Evolutionary conservation across 2,329 filamentous ascomycete species (phyloP).

Genomic region (Leptoxyphium fumago): DNA sequence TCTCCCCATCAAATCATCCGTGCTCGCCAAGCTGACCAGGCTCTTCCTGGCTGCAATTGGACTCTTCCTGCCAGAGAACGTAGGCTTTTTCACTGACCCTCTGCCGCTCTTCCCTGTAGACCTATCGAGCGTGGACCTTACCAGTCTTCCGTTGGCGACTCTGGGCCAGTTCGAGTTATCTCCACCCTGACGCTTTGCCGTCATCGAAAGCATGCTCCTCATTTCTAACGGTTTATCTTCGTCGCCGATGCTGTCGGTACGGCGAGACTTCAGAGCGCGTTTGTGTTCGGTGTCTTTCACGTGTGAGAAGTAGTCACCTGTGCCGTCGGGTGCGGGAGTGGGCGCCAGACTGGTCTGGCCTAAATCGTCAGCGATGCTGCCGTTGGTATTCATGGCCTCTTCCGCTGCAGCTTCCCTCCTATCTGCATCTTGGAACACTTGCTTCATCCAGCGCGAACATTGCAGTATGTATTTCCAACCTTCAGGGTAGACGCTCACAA

Average conservation of each 20-base stretch:
- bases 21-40: slow-evolving; percentile 31
- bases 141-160: slow-evolving; percentile 2
- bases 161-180: not conserved
- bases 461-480: slow-evolving; percentile 78
- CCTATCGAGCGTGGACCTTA: slow-evolving; percentile 3
- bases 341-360: slow-evolving; percentile 5
- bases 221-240: slow-evolving; percentile 77
- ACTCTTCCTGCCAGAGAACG: slow-evolving; percentile 12
- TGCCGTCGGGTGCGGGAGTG: slow-evolving; percentile 2
- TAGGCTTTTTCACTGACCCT: slow-evolving; percentile 4
- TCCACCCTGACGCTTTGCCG: slow-evolving; percentile 5
- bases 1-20: slow-evolving; percentile 32
- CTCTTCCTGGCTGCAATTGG: slow-evolving; percentile 23
- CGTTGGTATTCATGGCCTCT: slow-evolving; percentile 6
- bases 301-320: slow-evolving; percentile 12
- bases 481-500: slow-evolving; percentile 74
- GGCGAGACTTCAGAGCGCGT: not conserved
- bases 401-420: slow-evolving; percentile 12
- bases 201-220: slow-evolving; percentile 26
- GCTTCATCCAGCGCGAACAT: slow-evolving; percentile 66
- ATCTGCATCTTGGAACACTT: slow-evolving; percentile 48
- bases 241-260: slow-evolving; percentile 51
- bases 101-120: slow-evolving; percentile 5
- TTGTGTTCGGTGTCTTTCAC: slow-evolving; percentile 1
- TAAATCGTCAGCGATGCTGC: slow-evolving; percentile 9